A percentile compares a stretch with the other conserved stretches of the same genome.
Conservation (phyloP, 2,329 filamentous ascomycete genomes). For the Diaporthe nobilis region DNA sequence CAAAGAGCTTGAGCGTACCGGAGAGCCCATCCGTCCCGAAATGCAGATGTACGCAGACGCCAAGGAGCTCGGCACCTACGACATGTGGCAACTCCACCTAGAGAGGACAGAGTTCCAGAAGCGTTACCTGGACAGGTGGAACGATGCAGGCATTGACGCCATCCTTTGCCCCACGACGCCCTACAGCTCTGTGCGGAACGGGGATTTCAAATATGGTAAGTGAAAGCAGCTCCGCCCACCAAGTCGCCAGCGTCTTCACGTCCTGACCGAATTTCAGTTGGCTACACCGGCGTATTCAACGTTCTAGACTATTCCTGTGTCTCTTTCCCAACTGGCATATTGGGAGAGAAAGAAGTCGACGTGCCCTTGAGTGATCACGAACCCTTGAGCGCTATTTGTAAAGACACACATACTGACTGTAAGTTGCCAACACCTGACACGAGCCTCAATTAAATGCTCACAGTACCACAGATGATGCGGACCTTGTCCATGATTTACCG, state of each 20-base stretch:
- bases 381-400: constrained; percentile 55
- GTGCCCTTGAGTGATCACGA: constrained; percentile 48
- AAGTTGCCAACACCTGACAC: constrained; percentile 45
- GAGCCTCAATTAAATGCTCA: not conserved
- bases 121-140: constrained; percentile 56
- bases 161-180: constrained; percentile 71
- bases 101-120: constrained; percentile 63
- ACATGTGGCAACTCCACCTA: constrained; percentile 64
- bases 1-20: constrained; percentile 55
- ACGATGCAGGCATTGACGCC: constrained; percentile 68
- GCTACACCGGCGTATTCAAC: constrained; percentile 65
- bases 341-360: constrained; percentile 58
- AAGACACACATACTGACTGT: constrained; percentile 59
- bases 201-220: constrained; percentile 60
- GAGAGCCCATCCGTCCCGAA: constrained; percentile 59
- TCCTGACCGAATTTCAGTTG: constrained; percentile 49
- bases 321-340: constrained; percentile 61
- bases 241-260: no score
- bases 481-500: constrained; percentile 57
- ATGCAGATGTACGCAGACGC: constrained; percentile 53
- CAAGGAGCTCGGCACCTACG: constrained; percentile 56
- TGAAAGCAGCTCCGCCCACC: not conserved
- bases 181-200: constrained; percentile 59
- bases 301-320: constrained; percentile 63
- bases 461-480: constrained; percentile 53